phyloP scores from a whole-genome alignment of 805 yeast genomes.

The Nakazawaea ernobii region DNA sequence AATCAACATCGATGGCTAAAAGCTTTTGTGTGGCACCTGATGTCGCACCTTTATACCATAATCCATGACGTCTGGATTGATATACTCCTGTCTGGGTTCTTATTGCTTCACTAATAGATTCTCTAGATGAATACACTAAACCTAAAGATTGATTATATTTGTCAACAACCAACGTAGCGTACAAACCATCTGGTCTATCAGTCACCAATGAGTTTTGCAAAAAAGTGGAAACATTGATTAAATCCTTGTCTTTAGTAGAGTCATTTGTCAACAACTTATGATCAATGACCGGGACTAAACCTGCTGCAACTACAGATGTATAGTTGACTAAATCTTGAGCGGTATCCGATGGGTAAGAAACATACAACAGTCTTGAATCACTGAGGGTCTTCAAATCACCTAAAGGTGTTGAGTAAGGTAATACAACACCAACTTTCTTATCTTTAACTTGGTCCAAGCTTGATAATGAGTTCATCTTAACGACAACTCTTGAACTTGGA shows the following conservation, averaged over 20 bases:
- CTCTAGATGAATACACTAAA: slow-evolving; percentile 81
- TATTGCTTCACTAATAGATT: slow-evolving; percentile 78
- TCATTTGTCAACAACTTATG: slow-evolving; percentile 26
- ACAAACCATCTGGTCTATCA: slow-evolving; percentile 84
- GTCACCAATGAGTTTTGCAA: slow-evolving; percentile 54
- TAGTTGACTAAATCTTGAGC: slow-evolving; percentile 12
- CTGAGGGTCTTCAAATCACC: slow-evolving; percentile 12
- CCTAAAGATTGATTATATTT: slow-evolving; percentile 71
- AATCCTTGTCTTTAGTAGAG: slow-evolving; percentile 19
- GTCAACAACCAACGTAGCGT: slow-evolving; percentile 77
- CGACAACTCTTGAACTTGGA: slow-evolving; percentile 28
- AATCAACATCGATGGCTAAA: slow-evolving; percentile 64
- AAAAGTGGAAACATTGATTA: slow-evolving; percentile 34
- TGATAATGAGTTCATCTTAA: slow-evolving; percentile 16
- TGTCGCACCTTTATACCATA: slow-evolving; percentile 95
- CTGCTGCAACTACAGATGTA: slow-evolving; percentile 24
- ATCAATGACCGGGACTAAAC: slow-evolving; percentile 30
- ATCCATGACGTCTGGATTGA: slow-evolving; percentile 85
- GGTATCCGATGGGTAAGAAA: slow-evolving; percentile 13
- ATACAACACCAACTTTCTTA: slow-evolving; percentile 17
- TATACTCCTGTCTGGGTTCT: slow-evolving; percentile 83
- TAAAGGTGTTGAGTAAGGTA: slow-evolving; percentile 15
- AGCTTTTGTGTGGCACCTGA: slow-evolving; percentile 93
- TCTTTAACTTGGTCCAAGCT: slow-evolving; percentile 15
- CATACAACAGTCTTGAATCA: slow-evolving; percentile 18